A percentile compares a stretch with the other conserved stretches of the same genome.
Conservation (phyloP, 2,329 filamentous ascomycete genomes). For the Myrmaecium sp. region DNA sequence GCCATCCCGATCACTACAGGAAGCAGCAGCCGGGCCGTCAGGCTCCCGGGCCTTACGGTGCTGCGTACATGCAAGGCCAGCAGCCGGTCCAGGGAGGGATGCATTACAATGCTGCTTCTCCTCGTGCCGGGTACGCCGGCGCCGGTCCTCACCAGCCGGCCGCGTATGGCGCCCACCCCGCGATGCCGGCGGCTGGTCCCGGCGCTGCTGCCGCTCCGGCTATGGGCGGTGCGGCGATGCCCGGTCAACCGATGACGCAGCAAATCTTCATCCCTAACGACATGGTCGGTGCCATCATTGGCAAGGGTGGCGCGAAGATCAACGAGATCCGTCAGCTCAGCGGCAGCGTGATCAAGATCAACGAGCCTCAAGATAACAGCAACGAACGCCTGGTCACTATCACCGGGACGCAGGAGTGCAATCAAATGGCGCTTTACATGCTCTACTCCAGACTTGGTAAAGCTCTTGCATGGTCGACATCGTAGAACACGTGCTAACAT, state of each 20-base stretch:
- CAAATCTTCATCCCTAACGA: constrained; percentile 99
- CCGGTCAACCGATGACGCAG: constrained; percentile 78
- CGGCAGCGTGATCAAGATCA: constrained; percentile 98
- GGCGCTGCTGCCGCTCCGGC: constrained; percentile 61
- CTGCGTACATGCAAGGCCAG: constrained; percentile 56
- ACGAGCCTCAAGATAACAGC: constrained; percentile 96
- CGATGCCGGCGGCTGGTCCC: constrained; percentile 39
- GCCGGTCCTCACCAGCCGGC: constrained; percentile 65
- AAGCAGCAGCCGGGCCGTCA: constrained; percentile 43
- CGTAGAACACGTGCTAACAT: neutral
- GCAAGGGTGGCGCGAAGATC: constrained; percentile 97
- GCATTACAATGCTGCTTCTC: constrained; percentile 59
- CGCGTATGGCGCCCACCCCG: constrained; percentile 39
- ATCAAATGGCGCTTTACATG: constrained; percentile 99
- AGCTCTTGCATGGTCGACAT: constrained; percentile 9
- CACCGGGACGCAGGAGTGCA: constrained; percentile 93
- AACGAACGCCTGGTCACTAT: constrained; percentile 96
- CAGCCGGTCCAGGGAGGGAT: constrained; percentile 43
- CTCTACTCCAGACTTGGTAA: constrained; percentile 90
- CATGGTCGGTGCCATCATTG: constrained; percentile 98
- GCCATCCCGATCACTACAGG: constrained; percentile 62
- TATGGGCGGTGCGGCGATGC: constrained; percentile 41
- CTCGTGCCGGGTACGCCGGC: constrained; percentile 59
- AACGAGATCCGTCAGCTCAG: constrained; percentile 96
- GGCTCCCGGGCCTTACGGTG: constrained; percentile 46